These are phyloP conservation scores for Begonia masoniana DNA, from an alignment of 306 rosid species.

Conservation along the genomic window DNA sequence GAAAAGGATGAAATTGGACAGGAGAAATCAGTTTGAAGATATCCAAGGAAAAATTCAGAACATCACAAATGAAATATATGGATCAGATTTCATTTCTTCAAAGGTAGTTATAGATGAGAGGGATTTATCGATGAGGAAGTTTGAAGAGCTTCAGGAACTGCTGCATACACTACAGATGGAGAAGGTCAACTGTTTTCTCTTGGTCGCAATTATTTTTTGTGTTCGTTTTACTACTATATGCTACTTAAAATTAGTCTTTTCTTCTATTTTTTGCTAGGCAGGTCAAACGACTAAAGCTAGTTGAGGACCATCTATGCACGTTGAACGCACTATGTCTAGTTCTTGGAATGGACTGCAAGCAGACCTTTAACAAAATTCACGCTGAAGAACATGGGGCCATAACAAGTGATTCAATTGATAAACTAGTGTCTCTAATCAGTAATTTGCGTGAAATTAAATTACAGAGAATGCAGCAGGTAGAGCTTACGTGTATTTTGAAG, in stretches of 20 bases:
- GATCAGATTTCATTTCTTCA: slow-evolving; percentile 16
- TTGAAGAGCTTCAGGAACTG: slow-evolving; percentile 28
- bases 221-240: background rate
- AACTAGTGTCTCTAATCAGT: slow-evolving; percentile 29
- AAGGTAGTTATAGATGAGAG: slow-evolving; percentile 30
- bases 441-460: slow-evolving; percentile 40
- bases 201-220: too few relatives aligned
- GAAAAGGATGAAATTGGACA: slow-evolving; percentile 37
- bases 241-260: background rate
- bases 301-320: slow-evolving; percentile 24
- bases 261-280: slow-evolving; percentile 9
- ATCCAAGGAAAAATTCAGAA: slow-evolving; percentile 33
- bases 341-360: slow-evolving; percentile 33
- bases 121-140: slow-evolving; percentile 39
- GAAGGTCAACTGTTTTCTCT: slow-evolving; percentile 31
- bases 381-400: slow-evolving; percentile 27
- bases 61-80: slow-evolving; percentile 36
- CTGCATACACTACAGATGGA: slow-evolving; percentile 36
- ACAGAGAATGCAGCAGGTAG: slow-evolving; percentile 52
- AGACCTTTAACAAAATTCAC: slow-evolving; percentile 18
- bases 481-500: background rate
- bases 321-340: slow-evolving; percentile 26
- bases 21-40: slow-evolving; percentile 37
- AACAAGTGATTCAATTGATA: slow-evolving; percentile 30
- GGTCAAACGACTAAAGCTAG: slow-evolving; percentile 37